Conservation (phyloP, 768 basidiomycete genomes). For the Mycena floridula region DNA sequence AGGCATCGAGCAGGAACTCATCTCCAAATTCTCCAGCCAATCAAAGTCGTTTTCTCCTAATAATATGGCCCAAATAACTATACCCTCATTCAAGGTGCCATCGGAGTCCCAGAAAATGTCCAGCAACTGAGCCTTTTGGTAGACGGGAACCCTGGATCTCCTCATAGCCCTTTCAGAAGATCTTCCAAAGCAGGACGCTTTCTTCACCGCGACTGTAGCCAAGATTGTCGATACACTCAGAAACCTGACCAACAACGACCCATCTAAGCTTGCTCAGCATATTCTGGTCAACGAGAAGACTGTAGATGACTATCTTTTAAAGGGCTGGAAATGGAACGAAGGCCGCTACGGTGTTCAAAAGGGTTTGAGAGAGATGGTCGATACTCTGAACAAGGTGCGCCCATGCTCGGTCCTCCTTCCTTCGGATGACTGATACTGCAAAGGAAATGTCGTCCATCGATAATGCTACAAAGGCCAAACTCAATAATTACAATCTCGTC, state of each 20-base stretch:
- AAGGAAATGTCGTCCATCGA: conserved; percentile 96
- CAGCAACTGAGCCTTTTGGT: conserved; percentile 11
- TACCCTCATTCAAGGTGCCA: conserved; percentile 86
- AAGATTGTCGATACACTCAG: conserved; percentile 94
- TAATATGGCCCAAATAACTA: conserved; percentile 57
- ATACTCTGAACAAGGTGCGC: conserved; percentile 74
- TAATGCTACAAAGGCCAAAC: conserved; percentile 86
- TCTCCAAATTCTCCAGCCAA: conserved; percentile 54
- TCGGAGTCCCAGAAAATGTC: conserved; percentile 1
- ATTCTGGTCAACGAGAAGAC: conserved; percentile 72
- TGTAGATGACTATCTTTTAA: conserved; percentile 75
- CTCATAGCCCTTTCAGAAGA: conserved; percentile 88
- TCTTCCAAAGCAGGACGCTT: conserved; percentile 84
- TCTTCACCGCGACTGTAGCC: conserved; percentile 83
- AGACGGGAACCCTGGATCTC: conserved; percentile 93
- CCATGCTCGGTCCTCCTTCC: neutral
- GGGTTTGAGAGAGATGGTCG: conserved; percentile 78
- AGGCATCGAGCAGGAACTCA: conserved; percentile 59
- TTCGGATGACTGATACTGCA: neutral
- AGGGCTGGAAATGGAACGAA: conserved; percentile 89
- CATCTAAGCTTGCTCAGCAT: conserved; percentile 67
- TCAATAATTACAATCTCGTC: conserved; percentile 87
- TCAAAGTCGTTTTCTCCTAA: conserved; percentile 41
- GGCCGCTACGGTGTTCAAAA: conserved; percentile 83
- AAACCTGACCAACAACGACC: conserved; percentile 85